phyloP scores from a whole-genome alignment of 257 asterid genomes.

The Apocynum venetum region DNA sequence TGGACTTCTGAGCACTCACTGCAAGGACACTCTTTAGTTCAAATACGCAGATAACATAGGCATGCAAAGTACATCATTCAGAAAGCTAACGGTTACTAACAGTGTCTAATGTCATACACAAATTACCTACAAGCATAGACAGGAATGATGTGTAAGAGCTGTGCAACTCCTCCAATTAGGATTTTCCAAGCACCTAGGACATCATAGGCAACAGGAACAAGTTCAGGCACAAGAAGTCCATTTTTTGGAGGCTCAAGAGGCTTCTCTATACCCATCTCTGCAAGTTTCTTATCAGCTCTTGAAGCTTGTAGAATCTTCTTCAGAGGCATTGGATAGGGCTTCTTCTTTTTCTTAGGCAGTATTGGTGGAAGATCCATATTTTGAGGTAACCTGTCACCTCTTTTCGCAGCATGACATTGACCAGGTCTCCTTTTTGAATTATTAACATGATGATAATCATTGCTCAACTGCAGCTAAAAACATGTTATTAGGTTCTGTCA shows the following conservation, averaged over 20 bases:
- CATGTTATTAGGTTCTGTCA: conserved; percentile 23
- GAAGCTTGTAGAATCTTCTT: conserved; percentile 67
- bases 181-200: conserved; percentile 77
- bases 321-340: conserved; percentile 79
- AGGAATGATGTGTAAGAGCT: conserved; percentile 62
- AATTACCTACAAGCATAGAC: conserved; percentile 91
- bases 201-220: conserved; percentile 72
- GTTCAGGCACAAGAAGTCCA: conserved; percentile 60
- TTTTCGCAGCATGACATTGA: conserved; percentile 34
- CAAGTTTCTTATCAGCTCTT: conserved; percentile 80
- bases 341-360: conserved; percentile 75
- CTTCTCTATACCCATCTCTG: conserved; percentile 85
- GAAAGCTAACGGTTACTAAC: conserved; percentile 2
- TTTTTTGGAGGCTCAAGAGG: conserved; percentile 82
- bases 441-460: conserved; percentile 18
- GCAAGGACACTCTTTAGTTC: conserved; percentile 26
- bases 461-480: conserved; percentile 48
- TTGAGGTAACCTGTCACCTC: conserved; percentile 45
- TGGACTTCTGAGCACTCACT: conserved; percentile 90
- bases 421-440: conserved; percentile 38
- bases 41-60: conserved; percentile 9
- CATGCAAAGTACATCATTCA: neutral
- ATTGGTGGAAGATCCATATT: conserved; percentile 74
- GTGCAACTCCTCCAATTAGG: conserved; percentile 71
- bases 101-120: neutral